Base-by-base conservation (phyloP, 2,329 filamentous ascomycete species). In the Colletotrichum eleusines region DNA sequence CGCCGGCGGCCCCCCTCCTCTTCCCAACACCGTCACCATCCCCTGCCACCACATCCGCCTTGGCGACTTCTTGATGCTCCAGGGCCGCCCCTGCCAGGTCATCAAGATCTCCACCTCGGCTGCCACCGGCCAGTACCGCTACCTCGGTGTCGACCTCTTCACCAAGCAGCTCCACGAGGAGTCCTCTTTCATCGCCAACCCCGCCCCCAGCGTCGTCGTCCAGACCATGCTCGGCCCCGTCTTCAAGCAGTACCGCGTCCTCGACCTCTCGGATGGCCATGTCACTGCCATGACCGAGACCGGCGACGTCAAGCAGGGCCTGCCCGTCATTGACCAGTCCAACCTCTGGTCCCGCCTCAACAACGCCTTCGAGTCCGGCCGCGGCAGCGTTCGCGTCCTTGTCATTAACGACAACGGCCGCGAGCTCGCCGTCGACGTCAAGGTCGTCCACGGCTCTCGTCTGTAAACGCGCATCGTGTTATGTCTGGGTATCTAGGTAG, bases 201-300 rank as follows among this genome's bases (percentile, higher is more conserved):
- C 96, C 75, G 94, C 93, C 76, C 95, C 95, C 77, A 97, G 94
- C 77, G 96, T 99, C 73, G 91, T 98, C 74, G 95, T 99, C 79
- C 96, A 99, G 92, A 98, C 95, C 87, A 98, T 99, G 94, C 93
- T 97, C 76, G 96, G 95, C 78, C 96, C 96, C 74, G 91, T 98
- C 87, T 98, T 98, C 94, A 98, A 98, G 94, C 96, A 98, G 90
- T 99, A 99, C 92, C 95, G 96, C 80, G 95, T 99, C 81, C 92
- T 99, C 74, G 96, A 99, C 88, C 92, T 99, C 84, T 91, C 94
- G 83, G 93, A 97, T 76, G 95, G 89, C 77, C 78, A 91, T 81
- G 84, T 99, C 80, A 94, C 97, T 76, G 95, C 95, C 88, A 98
- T 99, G 95, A 99, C 96, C 81, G 96, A 99, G 92, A 94, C 92